phyloP scores from a whole-genome alignment of 1,139 yeast genomes.

The Blastobotrys proliferans region DNA sequence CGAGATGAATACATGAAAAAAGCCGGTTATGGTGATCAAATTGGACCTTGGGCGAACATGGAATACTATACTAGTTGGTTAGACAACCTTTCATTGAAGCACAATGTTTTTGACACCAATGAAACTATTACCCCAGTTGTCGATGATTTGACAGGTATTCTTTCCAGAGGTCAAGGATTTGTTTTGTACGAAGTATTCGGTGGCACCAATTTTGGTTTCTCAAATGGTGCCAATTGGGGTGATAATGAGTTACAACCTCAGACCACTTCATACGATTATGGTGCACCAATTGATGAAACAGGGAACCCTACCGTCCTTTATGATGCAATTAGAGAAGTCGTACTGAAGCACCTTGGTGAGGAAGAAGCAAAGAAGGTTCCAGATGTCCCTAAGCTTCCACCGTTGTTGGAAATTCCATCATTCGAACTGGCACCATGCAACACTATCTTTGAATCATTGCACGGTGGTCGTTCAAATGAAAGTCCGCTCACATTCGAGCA shows the following conservation, averaged over 20 bases:
- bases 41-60: slow-evolving; percentile 8
- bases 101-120: neutral
- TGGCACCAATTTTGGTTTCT: slow-evolving; percentile 13
- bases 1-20: neutral
- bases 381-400: slow-evolving; percentile 6
- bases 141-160: slow-evolving; percentile 2
- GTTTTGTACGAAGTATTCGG: slow-evolving; percentile 10
- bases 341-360: neutral
- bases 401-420: neutral
- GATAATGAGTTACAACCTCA: neutral
- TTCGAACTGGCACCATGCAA: slow-evolving; percentile 2
- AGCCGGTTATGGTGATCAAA: neutral
- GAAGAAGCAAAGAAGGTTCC: slow-evolving; percentile 5
- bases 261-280: slow-evolving; percentile 11
- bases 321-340: slow-evolving; percentile 4
- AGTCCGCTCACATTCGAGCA: slow-evolving; percentile 10
- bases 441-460: slow-evolving; percentile 4
- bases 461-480: neutral
- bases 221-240: slow-evolving; percentile 10
- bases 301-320: slow-evolving; percentile 10
- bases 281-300: slow-evolving; percentile 12
- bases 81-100: slow-evolving; percentile 1
- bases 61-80: slow-evolving; percentile 14
- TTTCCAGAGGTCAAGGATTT: slow-evolving; percentile 4
- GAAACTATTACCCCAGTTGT: neutral